These are phyloP conservation scores for Auriscalpium microsporum DNA, from an alignment of 768 basidiomycete genomes.

Conservation along the genomic window DNA sequence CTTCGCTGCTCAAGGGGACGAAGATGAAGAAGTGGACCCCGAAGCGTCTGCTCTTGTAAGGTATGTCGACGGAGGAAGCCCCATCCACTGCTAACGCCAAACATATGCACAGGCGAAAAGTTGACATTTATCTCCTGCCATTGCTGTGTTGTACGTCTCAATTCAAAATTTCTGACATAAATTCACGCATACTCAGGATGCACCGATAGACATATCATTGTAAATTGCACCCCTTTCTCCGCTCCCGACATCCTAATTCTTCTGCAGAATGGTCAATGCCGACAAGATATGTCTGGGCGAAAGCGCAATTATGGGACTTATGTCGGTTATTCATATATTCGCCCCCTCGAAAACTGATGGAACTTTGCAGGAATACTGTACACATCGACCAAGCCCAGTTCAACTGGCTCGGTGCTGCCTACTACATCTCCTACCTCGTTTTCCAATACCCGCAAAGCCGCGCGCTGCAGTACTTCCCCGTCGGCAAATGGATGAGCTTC, in stretches of 20 bases:
- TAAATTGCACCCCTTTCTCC: not conserved
- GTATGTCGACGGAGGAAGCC: constrained; percentile 27
- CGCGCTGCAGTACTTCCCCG: constrained; percentile 64
- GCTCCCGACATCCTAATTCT: too few relatives aligned
- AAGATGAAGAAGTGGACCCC: constrained; percentile 28
- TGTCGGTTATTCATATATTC: constrained; percentile 31
- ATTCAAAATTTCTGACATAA: not conserved
- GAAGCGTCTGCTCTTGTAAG: constrained; percentile 43
- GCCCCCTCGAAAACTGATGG: not conserved
- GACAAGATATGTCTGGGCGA: constrained; percentile 70
- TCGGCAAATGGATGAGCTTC: constrained; percentile 85
- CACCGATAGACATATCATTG: constrained; percentile 3
- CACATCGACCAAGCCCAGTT: constrained; percentile 58
- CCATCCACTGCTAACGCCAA: not conserved
- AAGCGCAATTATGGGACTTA: constrained; percentile 61
- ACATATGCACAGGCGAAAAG: constrained; percentile 44
- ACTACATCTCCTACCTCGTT: constrained; percentile 62
- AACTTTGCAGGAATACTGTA: constrained; percentile 35
- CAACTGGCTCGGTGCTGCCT: constrained; percentile 72
- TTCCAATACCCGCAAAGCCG: constrained; percentile 69
- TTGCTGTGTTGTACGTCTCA: constrained; percentile 66
- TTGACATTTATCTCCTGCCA: constrained; percentile 70
- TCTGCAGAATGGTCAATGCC: constrained; percentile 61
- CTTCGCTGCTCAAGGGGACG: not conserved
- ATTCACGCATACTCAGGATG: not conserved